Evolutionary conservation across 768 basidiomycete species (phyloP).

Genomic region (Psilocybe subaeruginosa): DNA sequence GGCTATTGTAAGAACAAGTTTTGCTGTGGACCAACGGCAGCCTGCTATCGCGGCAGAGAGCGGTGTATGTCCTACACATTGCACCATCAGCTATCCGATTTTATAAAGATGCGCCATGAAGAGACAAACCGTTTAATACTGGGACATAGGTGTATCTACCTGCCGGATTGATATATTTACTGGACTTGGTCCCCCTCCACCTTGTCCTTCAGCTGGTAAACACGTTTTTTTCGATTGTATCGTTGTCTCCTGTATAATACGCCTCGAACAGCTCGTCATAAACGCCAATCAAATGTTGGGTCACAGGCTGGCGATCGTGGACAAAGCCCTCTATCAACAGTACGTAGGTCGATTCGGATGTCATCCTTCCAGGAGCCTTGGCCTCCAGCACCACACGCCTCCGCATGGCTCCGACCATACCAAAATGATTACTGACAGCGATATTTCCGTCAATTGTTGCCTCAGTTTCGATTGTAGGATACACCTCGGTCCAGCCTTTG

Average conservation of each 20-base stretch:
- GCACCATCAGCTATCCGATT: not conserved
- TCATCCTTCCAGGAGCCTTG: not conserved
- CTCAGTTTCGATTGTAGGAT: conserved; percentile 28
- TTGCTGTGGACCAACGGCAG: conserved; percentile 59
- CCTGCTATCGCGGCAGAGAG: conserved; percentile 50
- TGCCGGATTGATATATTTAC: conserved; percentile 47
- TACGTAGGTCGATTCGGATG: not conserved
- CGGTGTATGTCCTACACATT: conserved; percentile 45
- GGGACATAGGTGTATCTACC: conserved; percentile 16
- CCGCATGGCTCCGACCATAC: no score
- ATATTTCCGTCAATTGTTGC: not conserved
- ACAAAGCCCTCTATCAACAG: not conserved
- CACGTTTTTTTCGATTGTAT: conserved; percentile 54
- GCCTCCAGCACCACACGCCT: no score
- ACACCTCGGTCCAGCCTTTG: conserved; percentile 45
- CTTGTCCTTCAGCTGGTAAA: conserved; percentile 40
- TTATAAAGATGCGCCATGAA: conserved; percentile 20
- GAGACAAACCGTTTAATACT: not conserved
- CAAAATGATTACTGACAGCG: no score
- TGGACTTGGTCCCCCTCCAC: conserved; percentile 23
- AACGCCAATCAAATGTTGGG: conserved; percentile 31
- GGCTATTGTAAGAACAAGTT: conserved; percentile 58
- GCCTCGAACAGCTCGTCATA: conserved; percentile 65
- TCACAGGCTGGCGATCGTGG: conserved; percentile 32
- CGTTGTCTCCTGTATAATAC: conserved; percentile 53